These are phyloP conservation scores for Vickermania spadyakhi DNA, from an alignment of 208 protist species.

Conservation along the genomic window DNA sequence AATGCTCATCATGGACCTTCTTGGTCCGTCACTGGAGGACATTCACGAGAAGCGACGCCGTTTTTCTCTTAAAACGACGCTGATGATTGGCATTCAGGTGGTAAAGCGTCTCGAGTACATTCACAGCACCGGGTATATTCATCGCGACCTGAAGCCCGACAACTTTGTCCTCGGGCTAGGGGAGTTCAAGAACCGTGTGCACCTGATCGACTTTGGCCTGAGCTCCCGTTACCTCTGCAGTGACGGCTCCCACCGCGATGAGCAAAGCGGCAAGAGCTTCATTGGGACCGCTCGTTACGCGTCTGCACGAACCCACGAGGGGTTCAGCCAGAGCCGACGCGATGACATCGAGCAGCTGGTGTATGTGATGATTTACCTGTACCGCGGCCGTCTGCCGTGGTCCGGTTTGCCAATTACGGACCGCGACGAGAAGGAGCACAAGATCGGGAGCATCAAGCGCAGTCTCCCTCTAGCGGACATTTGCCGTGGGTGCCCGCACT, in stretches of 20 bases:
- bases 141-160: constrained; percentile 98
- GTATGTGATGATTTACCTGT: constrained; percentile 95
- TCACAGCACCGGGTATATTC: constrained; percentile 96
- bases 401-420: constrained; percentile 85
- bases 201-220: constrained; percentile 94
- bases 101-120: constrained; percentile 94
- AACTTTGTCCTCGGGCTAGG: constrained; percentile 98
- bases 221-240: constrained; percentile 56
- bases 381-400: constrained; percentile 93
- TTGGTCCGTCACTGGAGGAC: constrained; percentile 97
- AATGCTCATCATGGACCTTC: constrained; percentile 98
- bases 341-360: constrained; percentile 89
- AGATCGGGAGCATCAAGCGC: constrained; percentile 52
- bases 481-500: constrained; percentile 53
- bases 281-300: constrained; percentile 97
- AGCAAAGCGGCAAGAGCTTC: constrained; percentile 88
- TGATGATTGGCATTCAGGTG: constrained; percentile 98
- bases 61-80: constrained; percentile 98
- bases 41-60: constrained; percentile 55
- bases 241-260: constrained; percentile 54
- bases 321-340: constrained; percentile 85
- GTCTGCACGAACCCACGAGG: constrained; percentile 94
- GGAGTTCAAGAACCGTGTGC: constrained; percentile 50
- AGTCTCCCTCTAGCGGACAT: constrained; percentile 40
- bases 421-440: constrained; percentile 49